Base-by-base conservation (phyloP, 164 flowering plant species). In the Piper betle region DNA sequence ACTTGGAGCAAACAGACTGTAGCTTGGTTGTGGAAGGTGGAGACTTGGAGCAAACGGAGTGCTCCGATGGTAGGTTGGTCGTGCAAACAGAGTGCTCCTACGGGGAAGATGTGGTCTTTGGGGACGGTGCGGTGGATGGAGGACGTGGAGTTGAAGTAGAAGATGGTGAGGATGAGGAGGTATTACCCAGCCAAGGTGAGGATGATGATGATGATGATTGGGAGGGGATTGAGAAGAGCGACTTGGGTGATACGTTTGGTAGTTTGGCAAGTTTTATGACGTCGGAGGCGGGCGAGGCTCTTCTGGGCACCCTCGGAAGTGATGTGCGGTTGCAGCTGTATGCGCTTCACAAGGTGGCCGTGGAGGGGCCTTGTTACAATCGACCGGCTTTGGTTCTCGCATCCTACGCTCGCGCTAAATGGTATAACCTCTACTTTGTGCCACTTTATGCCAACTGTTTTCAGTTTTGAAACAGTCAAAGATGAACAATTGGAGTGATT, bases 161-260 rank as follows among this genome's bases (percentile, higher is more conserved):
- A 25, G 33, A 25, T 25, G 33, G 33, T 25, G 33, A 25, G 33
- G 33, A 25, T 25, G 33, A 25, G 33, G 33, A 25, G 33, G 33
- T 25, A 25, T 25, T 25, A 25, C 1, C 33, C 33, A 25, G 33
- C 33, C 33, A 25, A 25, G n/a, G n/a, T 5, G n/a, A 54, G 4
- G 56, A 53, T 15, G 65, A 39, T 11, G 73, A 74, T 15, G 91
- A 81, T 20, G 93, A 86, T 62, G 97, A 85, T 58, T 91, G 98
- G 96, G 98, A 88, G 59, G 98, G 95, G 63, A 81, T 91, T 37
- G 98, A 92, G 75, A 84, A 81, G 73, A 87, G 78, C 74, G 88
- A 87, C 12, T 53, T 84, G 73, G 87, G 81, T 70, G 74, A 79
- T 62, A 64, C 33, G 6, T 92, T 92, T 63, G 82, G 63, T 2